phyloP scores from a whole-genome alignment of 1,139 yeast genomes.

The Magnusiomyces ingens region DNA sequence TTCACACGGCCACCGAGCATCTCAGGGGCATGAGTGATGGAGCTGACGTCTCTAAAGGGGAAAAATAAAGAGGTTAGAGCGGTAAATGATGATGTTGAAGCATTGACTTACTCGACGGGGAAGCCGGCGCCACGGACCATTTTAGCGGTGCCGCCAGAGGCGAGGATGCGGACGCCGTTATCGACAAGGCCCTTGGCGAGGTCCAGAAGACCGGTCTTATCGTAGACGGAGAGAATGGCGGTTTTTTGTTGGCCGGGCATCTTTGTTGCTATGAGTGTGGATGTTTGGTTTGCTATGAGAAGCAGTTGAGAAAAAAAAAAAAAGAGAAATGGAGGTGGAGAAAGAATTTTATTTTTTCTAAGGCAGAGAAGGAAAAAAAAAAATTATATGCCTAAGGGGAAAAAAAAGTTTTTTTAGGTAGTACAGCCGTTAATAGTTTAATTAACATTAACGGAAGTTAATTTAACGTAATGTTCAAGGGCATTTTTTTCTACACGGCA shows the following conservation, averaged over 20 bases:
- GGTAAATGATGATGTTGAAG: neutral
- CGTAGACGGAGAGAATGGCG: constrained; percentile 94
- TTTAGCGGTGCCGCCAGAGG: constrained; percentile 96
- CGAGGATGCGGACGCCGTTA: constrained; percentile 83
- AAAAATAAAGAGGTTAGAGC: neutral
- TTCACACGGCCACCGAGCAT: constrained; percentile 98
- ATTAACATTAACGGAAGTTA: neutral
- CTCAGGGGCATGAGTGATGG: constrained; percentile 97
- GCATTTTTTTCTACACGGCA: no score
- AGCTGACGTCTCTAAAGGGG: constrained; percentile 58
- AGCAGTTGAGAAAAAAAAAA: neutral
- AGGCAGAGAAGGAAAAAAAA: neutral
- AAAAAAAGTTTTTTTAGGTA: constrained; percentile 1
- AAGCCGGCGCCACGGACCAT: constrained; percentile 95
- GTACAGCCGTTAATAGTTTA: constrained; percentile 1
- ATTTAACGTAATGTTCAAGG: no score
- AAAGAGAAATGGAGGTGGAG: no score
- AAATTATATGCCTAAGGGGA: neutral
- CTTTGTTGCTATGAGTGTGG: constrained; percentile 3
- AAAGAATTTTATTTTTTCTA: neutral
- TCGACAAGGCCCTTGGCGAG: constrained; percentile 89
- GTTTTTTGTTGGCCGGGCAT: constrained; percentile 43
- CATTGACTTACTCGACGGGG: constrained; percentile 60
- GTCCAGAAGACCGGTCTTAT: constrained; percentile 92
- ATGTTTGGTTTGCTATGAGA: neutral